Conservation (phyloP, 2,329 filamentous ascomycete species). For the Dothiorella sarmentorum region DNA sequence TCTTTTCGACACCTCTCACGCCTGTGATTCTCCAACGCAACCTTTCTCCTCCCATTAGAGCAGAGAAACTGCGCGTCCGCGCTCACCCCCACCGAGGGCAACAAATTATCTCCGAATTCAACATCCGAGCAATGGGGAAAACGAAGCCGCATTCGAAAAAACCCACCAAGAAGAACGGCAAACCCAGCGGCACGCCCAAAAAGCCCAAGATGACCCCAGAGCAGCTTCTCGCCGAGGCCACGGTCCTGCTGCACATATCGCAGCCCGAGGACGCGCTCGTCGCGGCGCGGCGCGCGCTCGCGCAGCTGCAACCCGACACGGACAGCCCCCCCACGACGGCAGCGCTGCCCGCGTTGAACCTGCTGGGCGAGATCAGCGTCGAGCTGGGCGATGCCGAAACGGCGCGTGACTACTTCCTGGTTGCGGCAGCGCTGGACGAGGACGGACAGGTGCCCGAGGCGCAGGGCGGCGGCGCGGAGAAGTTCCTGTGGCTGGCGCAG, state of each 20-base stretch:
- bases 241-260: slow-evolving; percentile 55
- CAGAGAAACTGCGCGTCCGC: not conserved
- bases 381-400: slow-evolving; percentile 77
- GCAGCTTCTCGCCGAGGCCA: slow-evolving; percentile 55
- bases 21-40: not conserved
- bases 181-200: slow-evolving; percentile 36
- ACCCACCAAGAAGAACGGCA: slow-evolving; percentile 32
- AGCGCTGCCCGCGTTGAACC: slow-evolving; percentile 64
- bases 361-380: slow-evolving; percentile 77
- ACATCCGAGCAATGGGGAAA: slow-evolving; percentile 49
- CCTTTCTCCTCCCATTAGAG: not conserved
- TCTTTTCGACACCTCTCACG: not conserved
- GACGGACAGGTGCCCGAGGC: slow-evolving; percentile 68
- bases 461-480: slow-evolving; percentile 80
- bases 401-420: slow-evolving; percentile 68
- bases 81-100: not conserved
- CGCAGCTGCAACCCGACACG: slow-evolving; percentile 41
- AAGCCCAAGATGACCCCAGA: slow-evolving; percentile 51
- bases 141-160: slow-evolving; percentile 48
- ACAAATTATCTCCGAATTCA: not conserved
- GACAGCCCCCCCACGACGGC: slow-evolving; percentile 36
- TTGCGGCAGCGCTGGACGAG: slow-evolving; percentile 71
- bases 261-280: slow-evolving; percentile 57
- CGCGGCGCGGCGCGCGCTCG: slow-evolving; percentile 53
- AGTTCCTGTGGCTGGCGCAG: slow-evolving; percentile 93